phyloP scores from a whole-genome alignment of 768 basidiomycete genomes.

The Leucosporidium creatinivorum region DNA sequence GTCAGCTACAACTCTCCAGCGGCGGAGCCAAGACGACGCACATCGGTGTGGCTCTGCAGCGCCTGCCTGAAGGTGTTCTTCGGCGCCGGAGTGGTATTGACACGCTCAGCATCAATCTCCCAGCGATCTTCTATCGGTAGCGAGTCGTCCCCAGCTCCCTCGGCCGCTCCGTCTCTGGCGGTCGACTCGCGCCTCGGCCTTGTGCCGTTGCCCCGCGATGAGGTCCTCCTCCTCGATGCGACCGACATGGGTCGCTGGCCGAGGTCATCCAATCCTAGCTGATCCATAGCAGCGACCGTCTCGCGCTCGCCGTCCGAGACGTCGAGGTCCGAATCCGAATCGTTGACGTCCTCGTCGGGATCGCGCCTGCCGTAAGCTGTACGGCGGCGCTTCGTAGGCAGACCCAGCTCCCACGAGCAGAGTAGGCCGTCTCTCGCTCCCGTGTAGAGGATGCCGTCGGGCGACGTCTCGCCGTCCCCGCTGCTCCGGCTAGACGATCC shows the following conservation, averaged over 20 bases:
- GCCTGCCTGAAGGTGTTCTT: conserved; percentile 67
- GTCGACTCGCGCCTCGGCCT: background rate
- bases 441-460: conserved; percentile 35
- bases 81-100: conserved; percentile 41
- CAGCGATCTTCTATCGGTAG: conserved; percentile 66
- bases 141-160: conserved; percentile 7
- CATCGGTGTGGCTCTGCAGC: conserved; percentile 70
- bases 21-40: background rate
- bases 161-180: background rate
- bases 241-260: conserved; percentile 4
- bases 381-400: conserved; percentile 25
- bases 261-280: background rate
- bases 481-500: background rate
- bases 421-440: conserved; percentile 36
- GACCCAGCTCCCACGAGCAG: conserved; percentile 35
- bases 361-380: conserved; percentile 5
- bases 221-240: background rate
- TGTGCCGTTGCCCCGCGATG: background rate
- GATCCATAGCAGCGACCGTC: conserved; percentile 2
- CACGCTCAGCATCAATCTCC: conserved; percentile 61
- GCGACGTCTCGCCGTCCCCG: conserved; percentile 16
- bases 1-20: background rate
- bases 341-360: conserved; percentile 9
- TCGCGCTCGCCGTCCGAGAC: conserved; percentile 22
- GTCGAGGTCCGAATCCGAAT: conserved; percentile 3